phyloP scores from a whole-genome alignment of 1,284 basidiomycete genomes.

The Wallemia mellicola region DNA sequence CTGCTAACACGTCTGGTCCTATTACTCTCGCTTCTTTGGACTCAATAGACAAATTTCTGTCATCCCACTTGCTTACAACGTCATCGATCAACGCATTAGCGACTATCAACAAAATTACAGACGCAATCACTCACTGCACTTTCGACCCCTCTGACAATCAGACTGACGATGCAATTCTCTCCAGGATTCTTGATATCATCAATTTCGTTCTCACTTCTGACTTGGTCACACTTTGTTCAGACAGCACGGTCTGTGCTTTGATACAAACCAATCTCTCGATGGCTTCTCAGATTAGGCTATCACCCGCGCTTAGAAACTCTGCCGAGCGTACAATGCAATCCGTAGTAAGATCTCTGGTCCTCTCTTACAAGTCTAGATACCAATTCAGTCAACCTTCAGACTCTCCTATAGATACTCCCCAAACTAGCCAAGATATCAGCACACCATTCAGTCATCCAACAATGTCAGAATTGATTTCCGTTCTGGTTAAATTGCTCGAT shows the following conservation, averaged over 20 bases:
- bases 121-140: conserved; percentile 75
- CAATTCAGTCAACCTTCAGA: conserved; percentile 2
- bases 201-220: conserved; percentile 43
- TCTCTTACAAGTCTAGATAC: conserved; percentile 3
- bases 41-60: conserved; percentile 16
- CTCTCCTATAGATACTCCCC: conserved; percentile 4
- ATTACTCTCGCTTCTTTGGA: conserved; percentile 17
- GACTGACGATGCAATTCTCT: conserved; percentile 78
- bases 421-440: conserved; percentile 10
- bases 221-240: conserved; percentile 40
- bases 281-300: conserved; percentile 74
- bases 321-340: conserved; percentile 74
- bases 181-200: conserved; percentile 73
- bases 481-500: conserved; percentile 79
- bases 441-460: conserved; percentile 68
- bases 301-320: conserved; percentile 64
- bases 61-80: conserved; percentile 14
- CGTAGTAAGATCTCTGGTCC: conserved; percentile 4
- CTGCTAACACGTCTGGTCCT: conserved; percentile 16
- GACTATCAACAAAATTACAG: conserved; percentile 56
- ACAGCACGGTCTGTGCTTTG: conserved; percentile 92
- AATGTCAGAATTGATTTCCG: conserved; percentile 69
- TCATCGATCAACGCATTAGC: conserved; percentile 9
- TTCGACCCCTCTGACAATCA: conserved; percentile 90
- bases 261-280: conserved; percentile 91